A percentile compares a stretch with the other conserved stretches of the same genome.
Conservation (phyloP, 768 basidiomycete genomes). For the Serendipita sp. region DNA sequence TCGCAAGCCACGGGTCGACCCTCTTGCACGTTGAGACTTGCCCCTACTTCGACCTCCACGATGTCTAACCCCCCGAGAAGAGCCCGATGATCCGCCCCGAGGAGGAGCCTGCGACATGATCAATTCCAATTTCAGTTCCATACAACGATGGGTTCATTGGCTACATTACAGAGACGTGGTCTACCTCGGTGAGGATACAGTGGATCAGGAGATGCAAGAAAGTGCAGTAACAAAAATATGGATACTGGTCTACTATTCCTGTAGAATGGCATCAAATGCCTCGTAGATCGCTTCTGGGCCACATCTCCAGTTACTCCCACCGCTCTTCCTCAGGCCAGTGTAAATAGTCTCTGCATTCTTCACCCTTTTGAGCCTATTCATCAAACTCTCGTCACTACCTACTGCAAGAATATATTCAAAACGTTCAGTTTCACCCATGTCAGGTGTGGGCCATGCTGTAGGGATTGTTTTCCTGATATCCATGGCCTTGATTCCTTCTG, state of each 20-base stretch:
- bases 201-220: background rate
- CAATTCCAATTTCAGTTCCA: background rate
- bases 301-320: slow-evolving; percentile 4
- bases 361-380: slow-evolving; percentile 60
- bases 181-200: too few relatives aligned
- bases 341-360: slow-evolving; percentile 56
- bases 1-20: background rate
- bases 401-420: slow-evolving; percentile 47
- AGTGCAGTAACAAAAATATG: background rate
- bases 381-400: slow-evolving; percentile 61
- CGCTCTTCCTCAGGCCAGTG: slow-evolving; percentile 32
- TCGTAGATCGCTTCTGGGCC: background rate
- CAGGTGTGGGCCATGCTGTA: slow-evolving; percentile 26
- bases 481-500: slow-evolving; percentile 31
- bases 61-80: background rate
- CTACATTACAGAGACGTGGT: background rate
- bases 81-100: background rate
- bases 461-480: background rate
- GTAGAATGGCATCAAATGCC: background rate
- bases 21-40: background rate
- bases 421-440: slow-evolving; percentile 21
- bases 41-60: background rate
- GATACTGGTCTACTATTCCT: background rate
- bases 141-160: background rate
- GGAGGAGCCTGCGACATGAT: background rate